Conservation (phyloP, 2,329 filamentous ascomycete genomes). For the Alternaria infectoria region DNA sequence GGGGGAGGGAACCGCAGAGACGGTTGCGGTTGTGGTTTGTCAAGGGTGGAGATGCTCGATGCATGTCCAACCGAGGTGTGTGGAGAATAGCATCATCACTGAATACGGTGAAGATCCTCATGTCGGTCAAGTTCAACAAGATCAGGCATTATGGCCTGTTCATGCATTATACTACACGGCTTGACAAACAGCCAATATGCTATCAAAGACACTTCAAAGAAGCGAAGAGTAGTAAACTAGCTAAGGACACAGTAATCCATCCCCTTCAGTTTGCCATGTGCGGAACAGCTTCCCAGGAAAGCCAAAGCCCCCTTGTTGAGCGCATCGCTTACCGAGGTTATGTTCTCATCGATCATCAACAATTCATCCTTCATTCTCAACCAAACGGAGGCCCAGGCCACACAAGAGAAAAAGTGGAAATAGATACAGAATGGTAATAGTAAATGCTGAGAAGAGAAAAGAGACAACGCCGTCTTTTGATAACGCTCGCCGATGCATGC, state of each 20-base stretch:
- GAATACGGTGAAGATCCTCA: neutral
- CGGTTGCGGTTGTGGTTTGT: neutral
- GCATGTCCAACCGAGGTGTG: neutral
- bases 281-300: neutral
- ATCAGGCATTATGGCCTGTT: slow-evolving; percentile 2
- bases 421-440: slow-evolving; percentile 3
- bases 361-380: neutral
- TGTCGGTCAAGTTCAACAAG: neutral
- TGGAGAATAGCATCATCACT: neutral
- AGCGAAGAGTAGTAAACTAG: neutral
- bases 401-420: neutral
- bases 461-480: slow-evolving; percentile 16
- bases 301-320: neutral
- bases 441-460: neutral
- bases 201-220: neutral
- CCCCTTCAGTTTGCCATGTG: neutral
- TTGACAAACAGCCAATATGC: slow-evolving; percentile 1
- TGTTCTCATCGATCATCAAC: slow-evolving; percentile 1
- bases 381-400: neutral
- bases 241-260: neutral
- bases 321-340: neutral
- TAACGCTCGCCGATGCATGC: slow-evolving; percentile 15
- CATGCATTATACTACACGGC: slow-evolving; percentile 2
- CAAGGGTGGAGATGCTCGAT: slow-evolving; percentile 1
- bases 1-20: neutral